Percentiles rank a stretch among this genome's conserved stretches.
Conservation (phyloP, 495 filamentous ascomycete species). For the Aspergillus haitiensis region DNA sequence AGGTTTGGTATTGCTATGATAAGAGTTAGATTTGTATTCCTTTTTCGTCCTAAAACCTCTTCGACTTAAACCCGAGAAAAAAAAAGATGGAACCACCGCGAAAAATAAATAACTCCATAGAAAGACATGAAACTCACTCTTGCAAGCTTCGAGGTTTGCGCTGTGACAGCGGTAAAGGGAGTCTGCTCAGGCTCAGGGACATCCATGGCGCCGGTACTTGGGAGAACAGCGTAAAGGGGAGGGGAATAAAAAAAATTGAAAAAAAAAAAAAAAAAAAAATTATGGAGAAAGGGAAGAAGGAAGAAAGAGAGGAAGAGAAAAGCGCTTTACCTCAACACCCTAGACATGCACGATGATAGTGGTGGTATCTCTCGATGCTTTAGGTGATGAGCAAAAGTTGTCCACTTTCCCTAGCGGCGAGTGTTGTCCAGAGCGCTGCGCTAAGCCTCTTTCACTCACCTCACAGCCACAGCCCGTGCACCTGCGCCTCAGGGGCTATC, state of each 20-base stretch:
- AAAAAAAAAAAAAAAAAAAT: neutral
- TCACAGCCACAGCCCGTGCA: slow-evolving; percentile 20
- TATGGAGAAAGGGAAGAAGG: slow-evolving; percentile 5
- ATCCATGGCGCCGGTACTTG: slow-evolving; percentile 58
- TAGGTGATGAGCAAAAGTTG: slow-evolving; percentile 38
- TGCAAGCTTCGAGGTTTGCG: slow-evolving; percentile 73
- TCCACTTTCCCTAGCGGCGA: slow-evolving; percentile 32
- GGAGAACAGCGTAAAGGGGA: slow-evolving; percentile 11
- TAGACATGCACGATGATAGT: neutral
- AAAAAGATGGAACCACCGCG: neutral
- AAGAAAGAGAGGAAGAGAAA: slow-evolving; percentile 4
- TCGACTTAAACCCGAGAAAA: neutral
- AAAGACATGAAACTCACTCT: slow-evolving; percentile 55
- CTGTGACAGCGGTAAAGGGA: slow-evolving; percentile 79
- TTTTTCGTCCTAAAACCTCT: neutral
- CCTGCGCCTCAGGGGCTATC: slow-evolving; percentile 15
- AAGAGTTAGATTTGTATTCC: slow-evolving; percentile 1
- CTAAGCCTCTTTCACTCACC: slow-evolving; percentile 21
- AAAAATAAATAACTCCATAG: neutral
- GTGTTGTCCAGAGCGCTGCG: slow-evolving; percentile 1
- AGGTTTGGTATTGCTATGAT: slow-evolving; percentile 86
- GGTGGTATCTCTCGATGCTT: neutral
- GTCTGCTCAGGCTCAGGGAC: slow-evolving; percentile 75
- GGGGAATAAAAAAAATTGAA: neutral
- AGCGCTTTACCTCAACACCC: slow-evolving; percentile 10